These are phyloP conservation scores for Penicillium cosmopolitanum DNA, from an alignment of 495 filamentous ascomycete species.

Conservation along the genomic window DNA sequence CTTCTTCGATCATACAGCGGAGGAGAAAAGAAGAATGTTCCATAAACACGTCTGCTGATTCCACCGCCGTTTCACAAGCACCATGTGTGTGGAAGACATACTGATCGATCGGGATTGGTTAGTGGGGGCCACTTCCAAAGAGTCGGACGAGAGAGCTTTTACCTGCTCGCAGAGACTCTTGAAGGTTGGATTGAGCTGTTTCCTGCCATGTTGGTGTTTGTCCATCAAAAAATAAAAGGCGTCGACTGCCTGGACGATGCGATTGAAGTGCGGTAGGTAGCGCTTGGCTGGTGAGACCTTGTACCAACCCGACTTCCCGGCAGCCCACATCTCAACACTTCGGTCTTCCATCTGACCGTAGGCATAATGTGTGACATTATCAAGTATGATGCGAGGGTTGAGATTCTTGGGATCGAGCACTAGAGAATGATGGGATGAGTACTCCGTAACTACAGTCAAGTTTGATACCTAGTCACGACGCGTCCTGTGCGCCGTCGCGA, in stretches of 20 bases:
- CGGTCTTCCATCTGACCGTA: constrained; percentile 68
- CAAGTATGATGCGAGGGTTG: constrained; percentile 64
- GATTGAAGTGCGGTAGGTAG: constrained; percentile 64
- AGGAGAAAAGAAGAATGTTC: constrained; percentile 60
- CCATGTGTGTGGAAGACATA: constrained; percentile 50
- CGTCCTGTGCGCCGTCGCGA: constrained; percentile 15
- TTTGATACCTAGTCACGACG: constrained; percentile 6
- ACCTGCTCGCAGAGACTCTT: constrained; percentile 52
- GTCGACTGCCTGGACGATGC: constrained; percentile 70
- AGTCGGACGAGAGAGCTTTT: constrained; percentile 16
- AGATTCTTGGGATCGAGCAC: constrained; percentile 52
- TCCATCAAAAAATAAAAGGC: constrained; percentile 71
- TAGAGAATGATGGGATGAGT: constrained; percentile 32
- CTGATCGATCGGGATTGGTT: constrained; percentile 23
- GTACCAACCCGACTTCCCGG: constrained; percentile 79
- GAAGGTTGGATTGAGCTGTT: constrained; percentile 42
- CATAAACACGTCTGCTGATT: constrained; percentile 55
- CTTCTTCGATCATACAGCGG: constrained; percentile 59
- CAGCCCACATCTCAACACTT: constrained; percentile 71
- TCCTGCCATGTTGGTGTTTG: constrained; percentile 42
- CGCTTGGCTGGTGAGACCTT: constrained; percentile 64
- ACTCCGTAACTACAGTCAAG: constrained; percentile 5
- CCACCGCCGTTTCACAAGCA: constrained; percentile 48
- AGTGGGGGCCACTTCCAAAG: constrained; percentile 10
- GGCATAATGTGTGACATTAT: constrained; percentile 65